These are phyloP conservation scores for Lentinula boryana DNA, from an alignment of 768 basidiomycete species.

Conservation along the genomic window DNA sequence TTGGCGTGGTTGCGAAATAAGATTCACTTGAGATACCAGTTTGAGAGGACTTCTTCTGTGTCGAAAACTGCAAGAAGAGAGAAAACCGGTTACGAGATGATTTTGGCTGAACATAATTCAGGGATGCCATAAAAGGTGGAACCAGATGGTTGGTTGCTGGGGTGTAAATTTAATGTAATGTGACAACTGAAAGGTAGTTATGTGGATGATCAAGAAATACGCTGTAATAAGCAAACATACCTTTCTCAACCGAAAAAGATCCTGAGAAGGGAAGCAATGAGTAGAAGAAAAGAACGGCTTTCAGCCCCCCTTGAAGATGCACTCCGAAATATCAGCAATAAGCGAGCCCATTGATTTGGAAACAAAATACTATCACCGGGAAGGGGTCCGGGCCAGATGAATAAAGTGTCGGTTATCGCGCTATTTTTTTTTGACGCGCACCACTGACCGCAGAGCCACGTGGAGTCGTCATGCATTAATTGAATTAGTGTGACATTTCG, in stretches of 20 bases:
- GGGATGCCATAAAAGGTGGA: constrained; percentile 2
- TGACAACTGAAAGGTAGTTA: neutral
- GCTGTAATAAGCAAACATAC: neutral
- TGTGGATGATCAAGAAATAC: neutral
- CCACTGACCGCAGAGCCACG: too few relatives aligned
- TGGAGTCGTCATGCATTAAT: too few relatives aligned
- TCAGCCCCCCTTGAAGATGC: neutral
- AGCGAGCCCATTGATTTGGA: constrained; percentile 2
- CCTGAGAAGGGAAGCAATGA: neutral
- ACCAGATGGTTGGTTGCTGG: constrained; percentile 6
- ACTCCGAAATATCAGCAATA: neutral
- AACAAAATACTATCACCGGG: neutral
- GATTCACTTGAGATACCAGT: constrained; percentile 5
- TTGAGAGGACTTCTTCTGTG: constrained; percentile 4
- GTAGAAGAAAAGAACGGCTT: neutral
- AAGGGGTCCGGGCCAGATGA: neutral
- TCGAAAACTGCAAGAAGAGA: constrained; percentile 16
- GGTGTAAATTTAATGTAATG: neutral
- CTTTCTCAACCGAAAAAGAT: neutral
- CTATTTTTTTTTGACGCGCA: neutral
- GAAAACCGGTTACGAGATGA: constrained; percentile 14
- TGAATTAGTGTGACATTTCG: too few relatives aligned
- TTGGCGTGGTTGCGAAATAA: neutral
- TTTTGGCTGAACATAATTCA: constrained; percentile 4
- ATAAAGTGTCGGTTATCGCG: neutral